Evolutionary conservation across 164 flowering plant species (phyloP), one percentile per base, ranked within the genome.

Genomic region (Houttuynia cordata): DNA sequence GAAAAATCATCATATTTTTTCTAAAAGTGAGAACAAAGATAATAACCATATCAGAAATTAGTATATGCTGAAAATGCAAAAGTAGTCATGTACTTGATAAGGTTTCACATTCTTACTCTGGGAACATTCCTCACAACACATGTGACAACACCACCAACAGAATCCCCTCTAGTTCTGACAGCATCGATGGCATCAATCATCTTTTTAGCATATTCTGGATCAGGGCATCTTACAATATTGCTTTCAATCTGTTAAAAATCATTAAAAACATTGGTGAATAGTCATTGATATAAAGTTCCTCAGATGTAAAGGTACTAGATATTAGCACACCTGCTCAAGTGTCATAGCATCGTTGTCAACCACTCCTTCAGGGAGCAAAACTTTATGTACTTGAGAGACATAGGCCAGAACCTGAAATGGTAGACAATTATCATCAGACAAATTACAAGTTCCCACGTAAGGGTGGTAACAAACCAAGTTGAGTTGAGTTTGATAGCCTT

Each of bases 111-210:
- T 52, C 91, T 76, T 83, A 94, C 97, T 62, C 88, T 81, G 57
- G 99, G 99, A 54, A 73, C 82, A 71, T 84, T 88, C 73, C 89
- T 83, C 65, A 77, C 96, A 66, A 94, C 84, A 75, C 99, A 91
- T 13, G 99, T 88, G 59, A 94, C 95, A 60, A 91, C 89, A 75
- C 97, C 97, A 62, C 99, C 99, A 66, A 85, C 81, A 66, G 97
- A 91, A 67, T 94, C 93, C n/a, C 99, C 96, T 74, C 67, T 82
- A 57, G 78, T 84, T 51, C 97, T 79, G 53, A 88, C 80, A 63
- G 81, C 82, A 82, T 94, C 99, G 60, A 88, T 88, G 19, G 97
- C 97, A 64, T 79, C 84, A 69, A 94, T 94, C 96, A 94, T 88
- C 77, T 87, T 88, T 70, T 88, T 88, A 13, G 96, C 99, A 78